These are phyloP conservation scores for Paramecium bursaria DNA, from an alignment of 73 alveolate genomes.

Conservation along the genomic window DNA sequence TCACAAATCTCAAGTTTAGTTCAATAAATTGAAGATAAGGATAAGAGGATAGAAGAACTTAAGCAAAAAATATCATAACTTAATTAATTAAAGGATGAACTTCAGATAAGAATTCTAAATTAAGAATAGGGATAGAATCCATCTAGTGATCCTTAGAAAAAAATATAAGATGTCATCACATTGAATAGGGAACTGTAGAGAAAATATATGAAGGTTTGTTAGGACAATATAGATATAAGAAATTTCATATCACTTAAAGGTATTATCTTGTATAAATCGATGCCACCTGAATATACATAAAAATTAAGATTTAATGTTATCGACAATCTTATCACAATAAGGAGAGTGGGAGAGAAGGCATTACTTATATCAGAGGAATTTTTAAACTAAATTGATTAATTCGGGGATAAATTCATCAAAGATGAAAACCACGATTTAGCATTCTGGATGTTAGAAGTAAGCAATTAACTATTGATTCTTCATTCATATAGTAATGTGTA, in stretches of 20 bases:
- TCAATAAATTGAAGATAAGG: slow-evolving; percentile 21
- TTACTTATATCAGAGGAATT: slow-evolving; percentile 43
- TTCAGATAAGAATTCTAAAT: neutral
- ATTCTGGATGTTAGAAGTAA: slow-evolving; percentile 52
- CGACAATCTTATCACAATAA: slow-evolving; percentile 4
- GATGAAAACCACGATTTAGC: slow-evolving; percentile 48
- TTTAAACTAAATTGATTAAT: neutral
- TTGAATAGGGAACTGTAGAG: slow-evolving; percentile 24
- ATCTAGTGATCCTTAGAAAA: neutral
- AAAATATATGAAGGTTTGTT: neutral
- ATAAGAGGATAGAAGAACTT: neutral
- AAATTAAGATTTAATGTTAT: slow-evolving; percentile 28
- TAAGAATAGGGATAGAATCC: neutral
- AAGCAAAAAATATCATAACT: slow-evolving; percentile 5
- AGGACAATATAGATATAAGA: slow-evolving; percentile 35
- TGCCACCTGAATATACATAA: slow-evolving; percentile 37
- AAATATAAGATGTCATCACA: slow-evolving; percentile 7
- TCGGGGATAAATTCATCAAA: slow-evolving; percentile 24
- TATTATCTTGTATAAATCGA: slow-evolving; percentile 21
- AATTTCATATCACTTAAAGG: slow-evolving; percentile 45
- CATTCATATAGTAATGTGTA: slow-evolving; percentile 9
- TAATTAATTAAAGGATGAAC: slow-evolving; percentile 20
- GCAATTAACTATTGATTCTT: neutral
- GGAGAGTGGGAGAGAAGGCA: slow-evolving; percentile 21
- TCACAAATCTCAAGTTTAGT: neutral